Evolutionary conservation across 352 stramenopile genomes (phyloP), one percentile per base, ranked within the genome.

Genomic region (Pythium phragmiticola): DNA sequence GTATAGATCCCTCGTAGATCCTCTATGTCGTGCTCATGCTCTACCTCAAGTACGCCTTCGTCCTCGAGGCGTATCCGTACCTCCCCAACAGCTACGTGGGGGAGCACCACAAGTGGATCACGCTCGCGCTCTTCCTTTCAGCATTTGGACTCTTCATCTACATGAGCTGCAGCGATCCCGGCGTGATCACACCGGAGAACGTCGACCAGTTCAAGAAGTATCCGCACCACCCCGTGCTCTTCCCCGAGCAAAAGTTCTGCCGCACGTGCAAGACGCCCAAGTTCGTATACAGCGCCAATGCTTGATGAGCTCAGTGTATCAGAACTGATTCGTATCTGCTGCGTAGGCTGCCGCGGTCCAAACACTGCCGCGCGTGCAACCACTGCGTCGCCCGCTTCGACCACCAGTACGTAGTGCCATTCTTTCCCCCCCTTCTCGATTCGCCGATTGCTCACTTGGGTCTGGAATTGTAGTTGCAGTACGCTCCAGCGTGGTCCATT

Each of bases 331-430:
- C 26, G 4, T 30, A 30, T 30, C 26, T 30, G 36, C 37, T 65
- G 45, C 57, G 26, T 46, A 92, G 83, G 57, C 56, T 94, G 12
- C 87, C 90, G 7, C 72, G 90, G 16, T 96, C 87, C 33, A 97
- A 97, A 69, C 90, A 97, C 75, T 97, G 90, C 54, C 67, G 85
- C 43, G 69, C 96, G 57, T 97, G 90, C 73, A 87, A 96, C 50
- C 78, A 88, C 33, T 97, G 90, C 56, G 81, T 96, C 45, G 82
- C 76, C 19, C 80, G 87, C 69, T 97, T 97, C 50, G 90, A 97
- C 45, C 90, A 70, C 57, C 57, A 66, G 57, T 70, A 55, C 48
- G 52, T 70, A 30, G 4, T 5, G 26, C 23, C 45, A 23, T 28
- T 0, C 16, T 51, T n/a, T n/a, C n/a, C 3, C 21, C 21, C 1